Conservation (phyloP, 768 basidiomycete genomes). For the Dictyophora rubrovolvata region DNA sequence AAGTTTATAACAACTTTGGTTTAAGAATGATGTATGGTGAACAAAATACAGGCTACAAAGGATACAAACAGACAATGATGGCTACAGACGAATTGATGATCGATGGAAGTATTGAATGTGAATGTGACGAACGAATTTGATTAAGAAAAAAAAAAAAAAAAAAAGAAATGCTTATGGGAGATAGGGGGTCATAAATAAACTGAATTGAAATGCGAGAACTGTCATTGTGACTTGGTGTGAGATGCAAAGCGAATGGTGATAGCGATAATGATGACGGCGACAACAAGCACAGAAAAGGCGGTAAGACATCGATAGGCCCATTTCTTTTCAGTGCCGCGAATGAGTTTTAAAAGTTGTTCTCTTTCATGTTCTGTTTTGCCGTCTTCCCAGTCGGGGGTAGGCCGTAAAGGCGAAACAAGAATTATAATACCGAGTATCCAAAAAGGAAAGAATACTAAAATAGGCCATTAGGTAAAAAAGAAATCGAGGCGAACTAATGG, state of each 20-base stretch:
- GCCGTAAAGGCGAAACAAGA: conserved; percentile 40
- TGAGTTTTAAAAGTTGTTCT: conserved; percentile 32
- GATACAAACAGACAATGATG: no score
- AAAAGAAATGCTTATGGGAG: background rate
- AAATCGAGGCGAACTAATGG: background rate
- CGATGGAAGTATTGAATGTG: background rate
- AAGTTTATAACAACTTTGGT: no score
- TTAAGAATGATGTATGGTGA: no score
- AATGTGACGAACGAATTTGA: background rate
- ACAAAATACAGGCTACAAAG: no score
- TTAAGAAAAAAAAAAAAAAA: background rate
- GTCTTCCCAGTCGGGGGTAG: conserved; percentile 42
- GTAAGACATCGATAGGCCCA: conserved; percentile 48
- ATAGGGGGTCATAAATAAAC: background rate
- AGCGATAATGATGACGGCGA: conserved; percentile 25
- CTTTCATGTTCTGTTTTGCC: conserved; percentile 46
- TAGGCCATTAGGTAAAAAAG: background rate
- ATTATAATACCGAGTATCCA: conserved; percentile 52
- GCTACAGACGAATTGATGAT: background rate
- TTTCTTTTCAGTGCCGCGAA: conserved; percentile 41
- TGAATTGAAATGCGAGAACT: background rate
- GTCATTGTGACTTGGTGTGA: background rate
- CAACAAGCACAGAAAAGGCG: conserved; percentile 38
- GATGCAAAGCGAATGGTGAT: conserved; percentile 1
- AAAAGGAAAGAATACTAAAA: conserved; percentile 49